Evolutionary conservation across 2,329 filamentous ascomycete genomes (phyloP).

Genomic region (Penicillium sp.): DNA sequence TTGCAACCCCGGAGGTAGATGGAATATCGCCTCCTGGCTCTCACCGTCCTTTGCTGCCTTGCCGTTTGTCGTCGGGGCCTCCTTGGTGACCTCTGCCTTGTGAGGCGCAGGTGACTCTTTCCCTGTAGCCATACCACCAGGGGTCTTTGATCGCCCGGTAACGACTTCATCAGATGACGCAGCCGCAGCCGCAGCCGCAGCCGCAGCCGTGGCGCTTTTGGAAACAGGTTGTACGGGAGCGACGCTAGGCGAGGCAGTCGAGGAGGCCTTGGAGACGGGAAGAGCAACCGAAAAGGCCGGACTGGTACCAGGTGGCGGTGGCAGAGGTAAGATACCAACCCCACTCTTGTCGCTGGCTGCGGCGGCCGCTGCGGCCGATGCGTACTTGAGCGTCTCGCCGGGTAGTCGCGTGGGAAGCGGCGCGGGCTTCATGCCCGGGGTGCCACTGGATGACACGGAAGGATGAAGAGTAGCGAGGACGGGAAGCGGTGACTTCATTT

Average conservation of each 20-base stretch:
- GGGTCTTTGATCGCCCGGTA: slow-evolving; percentile 48
- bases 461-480: slow-evolving; percentile 84
- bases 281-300: slow-evolving; percentile 48
- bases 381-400: slow-evolving; percentile 91
- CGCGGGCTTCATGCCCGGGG: slow-evolving; percentile 82
- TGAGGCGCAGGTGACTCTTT: slow-evolving; percentile 46
- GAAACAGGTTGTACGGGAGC: slow-evolving; percentile 48
- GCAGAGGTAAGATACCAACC: slow-evolving; percentile 87
- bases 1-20: slow-evolving; percentile 80
- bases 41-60: slow-evolving; percentile 45
- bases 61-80: slow-evolving; percentile 48
- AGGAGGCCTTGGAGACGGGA: slow-evolving; percentile 51
- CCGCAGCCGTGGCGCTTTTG: slow-evolving; percentile 36
- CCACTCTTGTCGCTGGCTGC: slow-evolving; percentile 83
- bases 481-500: slow-evolving; percentile 91
- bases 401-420: slow-evolving; percentile 76
- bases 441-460: slow-evolving; percentile 42
- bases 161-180: slow-evolving; percentile 37
- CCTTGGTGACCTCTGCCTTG: slow-evolving; percentile 44
- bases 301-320: slow-evolving; percentile 71
- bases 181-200: slow-evolving; percentile 33
- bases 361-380: slow-evolving; percentile 88
- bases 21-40: slow-evolving; percentile 79
- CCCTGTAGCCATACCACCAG: slow-evolving; percentile 39
- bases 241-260: slow-evolving; percentile 55